Evolutionary conservation across 148 eudicot genomes (phyloP), one percentile per base, ranked within the genome.

Genomic region (Chenopodium berlandieri): DNA sequence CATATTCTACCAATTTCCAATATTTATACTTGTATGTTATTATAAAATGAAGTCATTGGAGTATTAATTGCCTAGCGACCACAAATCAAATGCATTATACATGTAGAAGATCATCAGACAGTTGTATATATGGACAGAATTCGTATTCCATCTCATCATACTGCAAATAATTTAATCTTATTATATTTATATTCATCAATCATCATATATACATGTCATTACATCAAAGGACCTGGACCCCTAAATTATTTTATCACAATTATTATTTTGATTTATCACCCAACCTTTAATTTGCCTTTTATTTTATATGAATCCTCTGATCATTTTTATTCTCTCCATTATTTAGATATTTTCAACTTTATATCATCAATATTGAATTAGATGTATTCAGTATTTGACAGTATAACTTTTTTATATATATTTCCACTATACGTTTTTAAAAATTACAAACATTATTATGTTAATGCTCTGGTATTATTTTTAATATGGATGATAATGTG

Each of bases 81-180:
- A 76, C 47, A 30, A 54, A 13, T 52, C 66, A 13, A 40, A 40
- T 54, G 65, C 12, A 6, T 20, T 54, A 31, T 13, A 9, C 23
- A n/a, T 50, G 17, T 14, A 46, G 31, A 46, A 47, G 13, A 81
- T 65, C 72, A 64, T 81, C 25, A 8, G 71, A 80, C 82, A 80
- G 62, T 73, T 80, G 82, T 80, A 40, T 6, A 40, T 12, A 20
- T 73, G 77, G 82, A 80, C 64, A 44, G 14, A 11, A 50, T 50
- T 50, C 14, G 47, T 22, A 73, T 80, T 60, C 77, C 71, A 32
- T 62, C 46, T 46, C 52, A 80, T 46, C 52, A 80, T 73, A 52
- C 56, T 73, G 60, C 72, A 50, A 11, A 3, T 50, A 50, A 50
- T 50, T 50, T 50, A 50, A 9, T 50, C 3, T 50, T 50, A 40